phyloP scores from a whole-genome alignment of 225 moss, liverwort and hornwort genomes.

The Physcomitrellopsis africana region DNA sequence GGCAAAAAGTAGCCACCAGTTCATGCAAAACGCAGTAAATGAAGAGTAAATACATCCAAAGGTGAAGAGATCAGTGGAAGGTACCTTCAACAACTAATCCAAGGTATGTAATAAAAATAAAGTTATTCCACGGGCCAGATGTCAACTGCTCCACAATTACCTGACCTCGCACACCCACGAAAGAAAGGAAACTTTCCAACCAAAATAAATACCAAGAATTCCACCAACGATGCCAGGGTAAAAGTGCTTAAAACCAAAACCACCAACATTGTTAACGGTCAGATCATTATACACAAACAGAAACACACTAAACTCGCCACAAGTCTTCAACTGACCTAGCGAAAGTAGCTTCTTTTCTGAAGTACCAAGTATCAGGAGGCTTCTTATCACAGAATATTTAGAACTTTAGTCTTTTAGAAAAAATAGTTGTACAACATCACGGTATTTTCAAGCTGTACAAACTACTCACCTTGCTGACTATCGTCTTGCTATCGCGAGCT shows the following conservation, averaged over 20 bases:
- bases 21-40: neutral
- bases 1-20: neutral
- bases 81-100: constrained; percentile 89
- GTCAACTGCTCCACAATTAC: constrained; percentile 94
- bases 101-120: constrained; percentile 73
- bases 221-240: neutral
- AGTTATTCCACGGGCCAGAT: constrained; percentile 96
- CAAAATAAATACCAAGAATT: neutral
- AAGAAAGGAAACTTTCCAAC: neutral
- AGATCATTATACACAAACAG: too few species aligned
- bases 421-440: neutral
- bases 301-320: too few species aligned
- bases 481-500: constrained; percentile 71
- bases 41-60: constrained; percentile 7
- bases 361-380: too few species aligned
- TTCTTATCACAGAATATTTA: too few species aligned
- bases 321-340: too few species aligned
- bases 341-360: too few species aligned
- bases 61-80: neutral
- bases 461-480: constrained; percentile 75
- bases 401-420: too few species aligned
- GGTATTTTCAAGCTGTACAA: neutral
- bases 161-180: constrained; percentile 29
- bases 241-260: neutral
- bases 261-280: too few species aligned